Evolutionary conservation across 2,329 filamentous ascomycete genomes (phyloP).

Genomic region (Claviceps sp.): DNA sequence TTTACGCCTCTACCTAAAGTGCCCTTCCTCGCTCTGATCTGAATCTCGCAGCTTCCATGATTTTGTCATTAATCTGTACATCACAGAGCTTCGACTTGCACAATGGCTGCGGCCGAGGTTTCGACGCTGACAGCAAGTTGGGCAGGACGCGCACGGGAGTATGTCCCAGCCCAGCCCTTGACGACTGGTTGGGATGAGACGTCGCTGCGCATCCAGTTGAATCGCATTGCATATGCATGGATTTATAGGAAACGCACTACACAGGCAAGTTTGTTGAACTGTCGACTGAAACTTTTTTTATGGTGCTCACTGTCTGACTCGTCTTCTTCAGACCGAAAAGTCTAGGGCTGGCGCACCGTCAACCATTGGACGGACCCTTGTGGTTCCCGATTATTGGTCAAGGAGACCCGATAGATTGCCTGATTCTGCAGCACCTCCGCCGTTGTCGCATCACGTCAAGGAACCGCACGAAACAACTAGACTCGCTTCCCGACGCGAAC

Average conservation of each 20-base stretch:
- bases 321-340: neutral
- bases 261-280: neutral
- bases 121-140: conserved; percentile 28
- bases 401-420: neutral
- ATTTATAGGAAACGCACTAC: neutral
- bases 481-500: conserved; percentile 5
- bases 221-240: conserved; percentile 22
- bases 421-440: neutral
- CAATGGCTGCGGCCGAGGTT: conserved; percentile 41
- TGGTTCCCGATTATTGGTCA: conserved; percentile 1
- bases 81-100: conserved; percentile 33
- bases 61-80: conserved; percentile 28
- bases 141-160: conserved; percentile 27
- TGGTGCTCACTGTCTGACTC: neutral
- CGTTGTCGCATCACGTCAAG: neutral
- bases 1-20: too few relatives aligned
- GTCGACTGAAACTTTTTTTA: neutral
- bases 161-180: conserved; percentile 19
- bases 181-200: conserved; percentile 15
- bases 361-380: neutral
- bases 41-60: conserved; percentile 35
- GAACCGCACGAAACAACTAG: conserved; percentile 1
- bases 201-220: conserved; percentile 21
- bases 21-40: neutral
- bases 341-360: neutral